These are phyloP conservation scores for Geotrichum phurueaensis DNA, from an alignment of 1,139 yeast species.

Conservation along the genomic window DNA sequence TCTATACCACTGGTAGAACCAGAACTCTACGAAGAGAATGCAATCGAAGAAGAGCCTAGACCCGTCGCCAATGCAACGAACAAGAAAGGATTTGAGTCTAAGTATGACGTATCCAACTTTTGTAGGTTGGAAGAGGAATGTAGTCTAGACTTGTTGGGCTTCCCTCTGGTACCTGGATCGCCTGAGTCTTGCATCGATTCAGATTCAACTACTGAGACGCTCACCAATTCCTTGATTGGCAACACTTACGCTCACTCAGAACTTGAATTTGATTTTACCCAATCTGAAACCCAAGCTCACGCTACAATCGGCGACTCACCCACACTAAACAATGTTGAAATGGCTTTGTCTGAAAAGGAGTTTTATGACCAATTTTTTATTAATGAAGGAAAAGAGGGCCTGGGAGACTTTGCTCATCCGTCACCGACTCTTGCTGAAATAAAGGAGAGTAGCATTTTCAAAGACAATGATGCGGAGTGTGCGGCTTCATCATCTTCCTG, in stretches of 20 bases:
- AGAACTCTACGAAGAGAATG: constrained; percentile 5
- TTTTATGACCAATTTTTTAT: not conserved
- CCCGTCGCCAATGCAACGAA: not conserved
- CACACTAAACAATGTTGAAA: not conserved
- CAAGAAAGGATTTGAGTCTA: not conserved
- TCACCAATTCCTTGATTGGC: not conserved
- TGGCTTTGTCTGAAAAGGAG: not conserved
- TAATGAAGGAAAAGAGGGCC: not conserved
- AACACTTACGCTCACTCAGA: not conserved
- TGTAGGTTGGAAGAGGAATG: not conserved
- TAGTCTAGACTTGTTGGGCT: not conserved
- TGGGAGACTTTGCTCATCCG: not conserved
- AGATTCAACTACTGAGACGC: not conserved
- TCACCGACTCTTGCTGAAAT: not conserved
- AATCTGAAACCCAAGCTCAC: not conserved
- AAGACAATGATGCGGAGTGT: not conserved
- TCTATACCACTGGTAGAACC: not conserved
- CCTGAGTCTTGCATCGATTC: not conserved
- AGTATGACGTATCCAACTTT: constrained; percentile 11
- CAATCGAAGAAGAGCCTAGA: constrained; percentile 33
- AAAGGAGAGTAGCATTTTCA: not conserved
- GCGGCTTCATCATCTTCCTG: constrained; percentile 23
- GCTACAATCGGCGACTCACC: not conserved
- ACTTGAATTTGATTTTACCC: not conserved
- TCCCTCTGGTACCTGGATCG: not conserved